Percentiles rank a stretch among this genome's conserved stretches.
These are phyloP conservation scores for Ammopiptanthus mongolicus DNA, from an alignment of 306 rosid genomes.

Conservation along the genomic window DNA sequence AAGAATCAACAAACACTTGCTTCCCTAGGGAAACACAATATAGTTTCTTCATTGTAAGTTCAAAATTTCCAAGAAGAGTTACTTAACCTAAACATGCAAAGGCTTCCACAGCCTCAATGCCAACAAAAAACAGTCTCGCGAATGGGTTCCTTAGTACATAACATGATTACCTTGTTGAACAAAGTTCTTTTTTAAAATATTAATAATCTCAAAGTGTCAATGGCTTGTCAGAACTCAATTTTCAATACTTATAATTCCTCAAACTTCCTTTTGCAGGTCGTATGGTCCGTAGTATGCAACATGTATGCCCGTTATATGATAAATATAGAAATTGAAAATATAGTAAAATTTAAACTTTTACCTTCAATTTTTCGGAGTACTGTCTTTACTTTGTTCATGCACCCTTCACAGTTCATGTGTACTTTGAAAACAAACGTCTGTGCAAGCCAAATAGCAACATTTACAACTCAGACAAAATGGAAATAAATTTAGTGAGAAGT, in stretches of 20 bases:
- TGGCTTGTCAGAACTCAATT: not conserved
- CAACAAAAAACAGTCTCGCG: not conserved
- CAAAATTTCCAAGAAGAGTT: not conserved
- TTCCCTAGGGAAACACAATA: not conserved
- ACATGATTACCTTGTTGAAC: not conserved
- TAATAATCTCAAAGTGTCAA: not conserved
- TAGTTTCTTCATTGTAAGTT: not conserved
- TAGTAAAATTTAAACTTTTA: not conserved
- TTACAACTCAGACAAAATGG: not conserved
- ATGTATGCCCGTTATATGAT: not conserved
- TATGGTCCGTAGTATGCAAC: not conserved
- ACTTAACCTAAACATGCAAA: not conserved
- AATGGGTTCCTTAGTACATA: not conserved
- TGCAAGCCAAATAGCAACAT: not conserved
- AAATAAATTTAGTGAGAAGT: not conserved
- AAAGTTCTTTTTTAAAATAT: not conserved
- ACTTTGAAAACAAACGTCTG: constrained; percentile 51
- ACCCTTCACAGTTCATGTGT: constrained; percentile 59
- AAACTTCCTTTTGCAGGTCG: not conserved
- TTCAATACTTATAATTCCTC: not conserved
- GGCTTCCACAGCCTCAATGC: not conserved
- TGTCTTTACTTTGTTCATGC: constrained; percentile 41
- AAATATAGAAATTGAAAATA: not conserved
- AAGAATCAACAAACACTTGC: not conserved
- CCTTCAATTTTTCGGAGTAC: constrained; percentile 50